Conservation (phyloP, 768 basidiomycete genomes). For the Mycena pura region DNA sequence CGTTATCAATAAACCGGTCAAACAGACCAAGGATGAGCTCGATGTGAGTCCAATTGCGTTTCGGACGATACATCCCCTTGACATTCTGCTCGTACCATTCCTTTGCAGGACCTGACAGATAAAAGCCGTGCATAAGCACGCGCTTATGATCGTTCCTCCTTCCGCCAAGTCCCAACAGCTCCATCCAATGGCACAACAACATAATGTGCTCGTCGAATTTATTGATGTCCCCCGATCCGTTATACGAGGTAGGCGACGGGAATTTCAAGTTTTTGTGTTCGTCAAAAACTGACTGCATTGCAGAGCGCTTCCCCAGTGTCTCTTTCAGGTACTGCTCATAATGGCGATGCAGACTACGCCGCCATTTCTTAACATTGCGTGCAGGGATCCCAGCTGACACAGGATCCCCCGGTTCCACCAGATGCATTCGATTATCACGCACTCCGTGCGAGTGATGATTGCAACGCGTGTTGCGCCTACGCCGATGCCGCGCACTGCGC, state of each 20-base stretch:
- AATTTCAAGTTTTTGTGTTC: neutral
- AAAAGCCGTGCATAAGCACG: neutral
- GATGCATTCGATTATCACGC: neutral
- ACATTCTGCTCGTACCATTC: slow-evolving; percentile 5
- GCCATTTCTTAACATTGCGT: neutral
- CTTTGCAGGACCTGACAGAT: neutral
- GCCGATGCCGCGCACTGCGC: neutral
- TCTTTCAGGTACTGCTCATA: neutral
- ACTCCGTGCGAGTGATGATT: neutral
- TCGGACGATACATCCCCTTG: neutral
- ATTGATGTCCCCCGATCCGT: neutral
- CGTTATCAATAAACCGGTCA: slow-evolving; percentile 1
- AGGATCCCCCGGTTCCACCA: neutral
- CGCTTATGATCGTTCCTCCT: neutral
- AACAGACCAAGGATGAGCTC: neutral
- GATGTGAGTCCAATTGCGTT: neutral
- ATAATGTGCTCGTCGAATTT: neutral
- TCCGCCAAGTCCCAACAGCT: neutral
- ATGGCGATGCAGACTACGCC: neutral
- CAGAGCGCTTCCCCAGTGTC: neutral
- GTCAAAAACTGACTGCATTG: neutral
- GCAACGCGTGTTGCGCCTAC: neutral
- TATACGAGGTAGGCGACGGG: neutral
- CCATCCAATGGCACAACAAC: neutral
- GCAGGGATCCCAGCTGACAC: neutral